These are phyloP conservation scores for Trichoderma guizhouense DNA, from an alignment of 2,329 filamentous ascomycete species.

Conservation along the genomic window DNA sequence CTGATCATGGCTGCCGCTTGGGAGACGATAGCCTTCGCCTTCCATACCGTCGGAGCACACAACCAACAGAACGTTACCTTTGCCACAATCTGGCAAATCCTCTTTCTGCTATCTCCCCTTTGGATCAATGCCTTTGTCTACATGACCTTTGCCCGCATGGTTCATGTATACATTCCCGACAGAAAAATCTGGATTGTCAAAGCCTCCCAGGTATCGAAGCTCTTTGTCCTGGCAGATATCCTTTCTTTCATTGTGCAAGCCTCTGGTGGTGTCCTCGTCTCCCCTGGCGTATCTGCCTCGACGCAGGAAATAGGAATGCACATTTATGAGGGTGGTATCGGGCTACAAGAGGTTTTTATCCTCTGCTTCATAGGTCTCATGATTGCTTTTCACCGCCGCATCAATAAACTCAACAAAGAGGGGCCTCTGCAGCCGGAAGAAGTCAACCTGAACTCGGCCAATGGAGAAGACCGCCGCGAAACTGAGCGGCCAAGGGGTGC, in stretches of 20 bases:
- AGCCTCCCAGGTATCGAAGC: neutral
- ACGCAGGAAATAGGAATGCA: neutral
- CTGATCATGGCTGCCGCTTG: neutral
- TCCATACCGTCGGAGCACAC: neutral
- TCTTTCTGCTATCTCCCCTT: neutral
- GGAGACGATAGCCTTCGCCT: neutral
- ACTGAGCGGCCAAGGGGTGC: neutral
- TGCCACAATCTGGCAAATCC: neutral
- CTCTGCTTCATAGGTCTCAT: neutral
- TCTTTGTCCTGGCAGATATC: neutral
- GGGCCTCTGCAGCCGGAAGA: neutral
- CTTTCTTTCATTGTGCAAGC: slow-evolving; percentile 1
- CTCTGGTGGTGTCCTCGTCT: neutral
- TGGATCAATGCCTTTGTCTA: slow-evolving; percentile 11
- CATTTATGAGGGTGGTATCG: slow-evolving; percentile 1
- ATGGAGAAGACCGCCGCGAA: neutral
- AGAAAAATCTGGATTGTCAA: neutral
- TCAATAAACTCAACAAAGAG: neutral
- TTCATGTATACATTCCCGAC: neutral
- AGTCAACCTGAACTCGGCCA: neutral
- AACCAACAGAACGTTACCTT: neutral
- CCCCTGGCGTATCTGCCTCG: neutral
- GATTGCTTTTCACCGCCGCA: neutral
- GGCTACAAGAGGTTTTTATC: neutral
- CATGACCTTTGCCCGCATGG: slow-evolving; percentile 12